Base-by-base conservation (phyloP, 2,329 filamentous ascomycete species). In the Sclerotinia minor region DNA sequence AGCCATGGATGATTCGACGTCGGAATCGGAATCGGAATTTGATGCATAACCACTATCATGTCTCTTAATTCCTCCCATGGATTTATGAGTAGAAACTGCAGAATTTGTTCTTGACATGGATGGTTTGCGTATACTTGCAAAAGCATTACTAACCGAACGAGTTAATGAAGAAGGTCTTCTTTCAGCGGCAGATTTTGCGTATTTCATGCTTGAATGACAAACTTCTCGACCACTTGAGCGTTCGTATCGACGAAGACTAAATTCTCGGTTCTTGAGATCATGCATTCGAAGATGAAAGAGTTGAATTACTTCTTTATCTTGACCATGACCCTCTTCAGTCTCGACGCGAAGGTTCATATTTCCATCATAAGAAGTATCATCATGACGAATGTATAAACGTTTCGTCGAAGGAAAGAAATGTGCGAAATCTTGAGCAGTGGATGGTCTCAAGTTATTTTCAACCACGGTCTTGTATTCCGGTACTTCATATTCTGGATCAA, bases 331-430 rank as follows among this genome's bases (percentile, higher is more conserved):
- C 57, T 92, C 85, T 71, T 91, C 83, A 7, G 92, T 94, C 77
- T 97, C 94, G 68, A 98, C 84, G 44, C 94, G 89, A 68, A 99
- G 84, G 77, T 98, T 98, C 92, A 97, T 96, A 82, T 97, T 97
- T 47, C 94, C 94, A 77, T 99, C 94, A 5, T 89, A 80, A 0
- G 93, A 95, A 60, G 92, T 87, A 79, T 97, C 92, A 77, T 98
- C 95, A 77, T 98, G 94, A 38, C 91, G 88, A 75, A 99, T 92
- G 47, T 87, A 87, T 64, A 98, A 81, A 67, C 91, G 87, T 77
- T 92, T 88, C 72, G 89, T 85, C 11, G 94, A 96, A 15, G 95
- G 94, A 78, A 97, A 99, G 65, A 96, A 85, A 65, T 89, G 85
- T 35, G 88, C 89, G 77, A 98, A 98, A 72, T 94, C 89, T 68